Evolutionary conservation across 495 filamentous ascomycete species (phyloP).

Genomic region (Hypoxylon crocopeplum): DNA sequence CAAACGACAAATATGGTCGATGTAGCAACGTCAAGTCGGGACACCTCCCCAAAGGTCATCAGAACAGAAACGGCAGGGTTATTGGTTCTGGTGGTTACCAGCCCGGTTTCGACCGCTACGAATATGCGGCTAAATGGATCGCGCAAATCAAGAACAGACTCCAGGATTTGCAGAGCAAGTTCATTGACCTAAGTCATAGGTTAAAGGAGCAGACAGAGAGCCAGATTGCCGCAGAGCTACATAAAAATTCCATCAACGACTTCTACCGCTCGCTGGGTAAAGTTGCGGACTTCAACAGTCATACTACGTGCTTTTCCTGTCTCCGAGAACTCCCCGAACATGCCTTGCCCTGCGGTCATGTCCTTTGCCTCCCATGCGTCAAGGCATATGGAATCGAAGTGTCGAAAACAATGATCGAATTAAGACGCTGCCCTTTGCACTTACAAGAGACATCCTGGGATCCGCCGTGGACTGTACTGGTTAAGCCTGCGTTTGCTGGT

Average conservation of each 20-base stretch:
- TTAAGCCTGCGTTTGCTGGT: constrained; percentile 55
- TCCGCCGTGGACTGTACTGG: constrained; percentile 46
- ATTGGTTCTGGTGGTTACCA: constrained; percentile 38
- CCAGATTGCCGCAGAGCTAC: too few relatives aligned
- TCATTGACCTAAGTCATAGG: too few relatives aligned
- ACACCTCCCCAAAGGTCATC: constrained; percentile 56
- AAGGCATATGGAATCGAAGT: constrained; percentile 39
- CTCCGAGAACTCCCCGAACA: constrained; percentile 59
- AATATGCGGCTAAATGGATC: too few relatives aligned
- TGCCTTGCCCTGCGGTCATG: constrained; percentile 63
- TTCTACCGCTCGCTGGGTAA: too few relatives aligned
- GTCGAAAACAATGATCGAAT: constrained; percentile 38
- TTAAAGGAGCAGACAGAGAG: too few relatives aligned
- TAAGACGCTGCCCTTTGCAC: constrained; percentile 46
- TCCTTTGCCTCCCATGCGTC: constrained; percentile 58
- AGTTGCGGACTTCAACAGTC: too few relatives aligned
- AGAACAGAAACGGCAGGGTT: constrained; percentile 49
- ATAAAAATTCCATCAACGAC: too few relatives aligned
- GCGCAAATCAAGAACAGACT: too few relatives aligned
- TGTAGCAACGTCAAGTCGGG: constrained; percentile 49
- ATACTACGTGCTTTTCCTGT: constrained; percentile 58
- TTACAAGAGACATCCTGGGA: constrained; percentile 29
- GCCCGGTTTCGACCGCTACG: too few relatives aligned
- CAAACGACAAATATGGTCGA: constrained; percentile 16
- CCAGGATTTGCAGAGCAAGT: too few relatives aligned